phyloP scores from a whole-genome alignment of 306 rosid species.

The Oxytropis ochrocephala region DNA sequence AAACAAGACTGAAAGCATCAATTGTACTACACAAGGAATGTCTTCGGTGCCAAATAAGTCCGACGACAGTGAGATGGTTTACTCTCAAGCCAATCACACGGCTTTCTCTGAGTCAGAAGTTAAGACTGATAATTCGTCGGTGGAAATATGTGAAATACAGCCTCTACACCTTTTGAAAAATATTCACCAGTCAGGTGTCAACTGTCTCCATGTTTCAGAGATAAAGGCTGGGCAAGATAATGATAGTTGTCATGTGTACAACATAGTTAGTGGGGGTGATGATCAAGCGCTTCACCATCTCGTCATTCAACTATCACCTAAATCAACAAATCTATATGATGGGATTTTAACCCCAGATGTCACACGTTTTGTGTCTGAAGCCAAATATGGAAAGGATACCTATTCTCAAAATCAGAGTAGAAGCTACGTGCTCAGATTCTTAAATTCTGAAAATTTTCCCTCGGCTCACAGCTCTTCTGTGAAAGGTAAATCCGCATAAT shows the following conservation, averaged over 20 bases:
- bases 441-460: conserved; percentile 36
- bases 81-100: conserved; percentile 31
- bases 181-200: conserved; percentile 90
- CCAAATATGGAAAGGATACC: conserved; percentile 27
- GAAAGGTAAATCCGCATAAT: conserved; percentile 49
- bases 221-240: conserved; percentile 31
- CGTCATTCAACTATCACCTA: conserved; percentile 41
- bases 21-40: conserved; percentile 20
- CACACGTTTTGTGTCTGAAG: conserved; percentile 10
- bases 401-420: conserved; percentile 25
- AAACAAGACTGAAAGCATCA: conserved; percentile 18
- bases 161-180: conserved; percentile 47
- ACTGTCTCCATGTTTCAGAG: conserved; percentile 83
- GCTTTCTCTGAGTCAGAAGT: conserved; percentile 29
- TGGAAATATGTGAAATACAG: conserved; percentile 53
- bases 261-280: conserved; percentile 83
- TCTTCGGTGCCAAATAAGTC: conserved; percentile 31
- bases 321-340: conserved; percentile 22
- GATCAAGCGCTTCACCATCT: conserved; percentile 81
- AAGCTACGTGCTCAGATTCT: conserved; percentile 39
- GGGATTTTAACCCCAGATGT: conserved; percentile 26
- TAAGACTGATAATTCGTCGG: conserved; percentile 31
- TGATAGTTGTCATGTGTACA: conserved; percentile 37
- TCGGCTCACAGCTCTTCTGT: conserved; percentile 93
- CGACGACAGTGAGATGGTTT: conserved; percentile 21